Base-by-base conservation (phyloP, 1,284 basidiomycete species). In the Ganoderma multipileum region DNA sequence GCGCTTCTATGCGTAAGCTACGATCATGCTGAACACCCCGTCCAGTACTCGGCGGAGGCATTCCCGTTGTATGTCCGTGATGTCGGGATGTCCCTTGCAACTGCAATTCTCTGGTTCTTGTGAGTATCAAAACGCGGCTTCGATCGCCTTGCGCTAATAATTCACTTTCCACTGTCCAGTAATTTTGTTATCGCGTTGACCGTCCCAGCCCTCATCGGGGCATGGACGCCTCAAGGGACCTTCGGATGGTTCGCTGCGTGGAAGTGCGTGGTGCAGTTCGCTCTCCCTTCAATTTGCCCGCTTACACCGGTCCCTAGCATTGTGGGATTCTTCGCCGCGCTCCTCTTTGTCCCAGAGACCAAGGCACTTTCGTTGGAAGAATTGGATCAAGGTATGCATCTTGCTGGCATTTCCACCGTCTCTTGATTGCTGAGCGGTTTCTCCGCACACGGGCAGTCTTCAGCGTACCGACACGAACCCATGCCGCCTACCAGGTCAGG, bases 31-130 rank as follows among this genome's bases (percentile, higher is more conserved):
- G 9, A 58, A 3, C 18, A 38, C 3, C 20, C 20, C 20, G 23
- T 12, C 23, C 36, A 65, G 78, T 90, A 90, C 73, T 89, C 89
- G 23, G 89, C 91, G 20, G 91, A 90, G 77, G 91, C 89, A 18
- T 93, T 89, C 83, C 91, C 91, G 2, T 82, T 93, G 11, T 89
- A 90, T 75, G 84, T 92, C 59, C 89, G 92, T 78, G 89, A 92
- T 69, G 80, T 91, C n/a, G 92, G 92, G 58, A 92, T 92, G 91
- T 86, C 85, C 11, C 87, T 86, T 72, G 87, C 90, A 4, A 90
- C 89, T 0, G 84, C 89, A 1, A 81, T 86, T 16, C 81, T 84
- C 2, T 91, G 89, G 90, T 87, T 90, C 80, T 91, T 89, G 67
- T 68, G 63, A 64, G 67, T 57, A 2, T 8, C 39, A 23, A 12